phyloP scores from a whole-genome alignment of 345 rosid genomes.

The Lepidium aucheri region DNA sequence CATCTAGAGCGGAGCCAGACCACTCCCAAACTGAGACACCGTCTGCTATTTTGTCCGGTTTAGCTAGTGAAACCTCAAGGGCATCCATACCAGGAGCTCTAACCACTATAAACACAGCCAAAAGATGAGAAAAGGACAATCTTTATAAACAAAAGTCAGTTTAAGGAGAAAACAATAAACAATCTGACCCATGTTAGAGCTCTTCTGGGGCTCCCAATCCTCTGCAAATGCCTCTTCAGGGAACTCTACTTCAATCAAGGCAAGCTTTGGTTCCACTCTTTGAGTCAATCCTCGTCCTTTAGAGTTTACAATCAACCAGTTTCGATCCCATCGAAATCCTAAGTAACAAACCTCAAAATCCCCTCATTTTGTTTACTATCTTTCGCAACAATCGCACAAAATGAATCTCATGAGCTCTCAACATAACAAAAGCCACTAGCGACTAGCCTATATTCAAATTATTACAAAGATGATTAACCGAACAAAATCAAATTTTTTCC shows the following conservation, averaged over 20 bases:
- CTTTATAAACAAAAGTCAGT: not conserved
- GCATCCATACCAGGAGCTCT: constrained; percentile 75
- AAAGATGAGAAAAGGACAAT: not conserved
- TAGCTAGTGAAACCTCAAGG: constrained; percentile 54
- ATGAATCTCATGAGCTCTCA: not conserved
- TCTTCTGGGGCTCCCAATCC: constrained; percentile 47
- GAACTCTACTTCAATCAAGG: constrained; percentile 54
- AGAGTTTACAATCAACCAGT: constrained; percentile 68
- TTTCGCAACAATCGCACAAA: not conserved
- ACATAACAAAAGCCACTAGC: not conserved
- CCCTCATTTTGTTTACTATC: not conserved
- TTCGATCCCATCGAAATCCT: constrained; percentile 90
- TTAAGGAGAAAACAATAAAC: not conserved
- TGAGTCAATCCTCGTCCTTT: constrained; percentile 81
- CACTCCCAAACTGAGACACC: constrained; percentile 90
- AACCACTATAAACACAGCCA: constrained; percentile 35
- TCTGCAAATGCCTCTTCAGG: constrained; percentile 56
- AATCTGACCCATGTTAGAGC: constrained; percentile 52
- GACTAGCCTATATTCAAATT: not conserved
- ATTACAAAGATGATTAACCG: not conserved
- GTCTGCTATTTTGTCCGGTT: constrained; percentile 31
- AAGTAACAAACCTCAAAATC: not conserved
- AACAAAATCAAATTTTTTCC: not conserved
- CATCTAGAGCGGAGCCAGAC: constrained; percentile 89
- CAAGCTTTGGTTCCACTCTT: constrained; percentile 85